phyloP scores from a whole-genome alignment of 495 filamentous ascomycete genomes.

The Aspergillus taichungensis region DNA sequence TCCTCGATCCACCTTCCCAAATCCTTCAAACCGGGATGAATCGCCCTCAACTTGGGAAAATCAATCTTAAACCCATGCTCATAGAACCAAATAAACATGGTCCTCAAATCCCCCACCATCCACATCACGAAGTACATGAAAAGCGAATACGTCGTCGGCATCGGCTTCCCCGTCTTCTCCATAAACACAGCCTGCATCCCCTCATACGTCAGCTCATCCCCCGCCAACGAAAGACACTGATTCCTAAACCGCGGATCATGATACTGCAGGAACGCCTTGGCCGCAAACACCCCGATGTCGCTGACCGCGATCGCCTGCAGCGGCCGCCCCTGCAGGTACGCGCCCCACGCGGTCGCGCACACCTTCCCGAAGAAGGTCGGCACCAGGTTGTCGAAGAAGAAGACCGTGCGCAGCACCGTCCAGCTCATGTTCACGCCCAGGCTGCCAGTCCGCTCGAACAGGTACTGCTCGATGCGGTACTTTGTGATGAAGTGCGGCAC shows the following conservation, averaged over 20 bases:
- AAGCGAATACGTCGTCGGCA: constrained; percentile 43
- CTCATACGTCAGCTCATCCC: constrained; percentile 48
- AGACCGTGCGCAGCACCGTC: constrained; percentile 54
- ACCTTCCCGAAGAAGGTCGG: constrained; percentile 51
- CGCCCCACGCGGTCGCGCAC: constrained; percentile 45
- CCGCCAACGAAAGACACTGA: constrained; percentile 44
- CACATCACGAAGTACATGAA: constrained; percentile 32
- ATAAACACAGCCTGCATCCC: constrained; percentile 43
- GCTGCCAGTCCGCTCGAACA: constrained; percentile 33
- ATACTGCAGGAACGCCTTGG: constrained; percentile 48
- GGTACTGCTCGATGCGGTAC: constrained; percentile 54
- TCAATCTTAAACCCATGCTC: constrained; percentile 52
- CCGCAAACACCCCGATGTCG: constrained; percentile 59
- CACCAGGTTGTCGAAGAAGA: constrained; percentile 59
- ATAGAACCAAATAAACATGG: constrained; percentile 59
- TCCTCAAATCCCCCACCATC: constrained; percentile 42
- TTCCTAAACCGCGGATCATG: constrained; percentile 29
- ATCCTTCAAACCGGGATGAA: constrained; percentile 45
- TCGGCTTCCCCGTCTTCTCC: constrained; percentile 33
- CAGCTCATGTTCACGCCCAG: constrained; percentile 50
- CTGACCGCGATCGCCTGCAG: constrained; percentile 49
- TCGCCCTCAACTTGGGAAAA: constrained; percentile 41
- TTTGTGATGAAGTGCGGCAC: constrained; percentile 58
- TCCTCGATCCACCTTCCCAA: constrained; percentile 54
- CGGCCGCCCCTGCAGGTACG: constrained; percentile 37